Evolutionary conservation across 2,329 filamentous ascomycete species (phyloP), one percentile per base, ranked within the genome.

Genomic region (Paracamarosporium sp.): DNA sequence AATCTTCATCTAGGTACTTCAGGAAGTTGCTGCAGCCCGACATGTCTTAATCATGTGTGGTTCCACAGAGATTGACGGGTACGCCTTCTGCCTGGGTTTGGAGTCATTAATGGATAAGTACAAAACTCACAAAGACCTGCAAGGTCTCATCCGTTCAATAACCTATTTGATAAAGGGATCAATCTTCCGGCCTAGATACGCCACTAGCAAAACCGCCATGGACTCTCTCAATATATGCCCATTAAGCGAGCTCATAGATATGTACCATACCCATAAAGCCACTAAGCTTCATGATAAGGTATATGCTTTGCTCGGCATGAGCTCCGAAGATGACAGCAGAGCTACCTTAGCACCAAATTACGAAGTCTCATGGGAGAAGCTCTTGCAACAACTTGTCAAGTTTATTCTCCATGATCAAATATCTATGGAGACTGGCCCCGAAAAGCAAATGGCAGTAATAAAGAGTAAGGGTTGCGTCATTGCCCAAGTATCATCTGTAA

Each of bases 11-110:
- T 54, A 64, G 62, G 47, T 64, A 40, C 56, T 66, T 41, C 62
- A 64, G 47, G 62, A 66, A 55, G 61, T 64, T 59, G 61, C 61
- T 45, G 61, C 63, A 20, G 63, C 63, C 52, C 61, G 59, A 51
- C 51, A 60, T 40, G 50, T 63, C 40, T 47, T 55, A 31, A 56
- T 63, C 38, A 60, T 50, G 38, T 62, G 57, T 58, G 61, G 59
- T 13, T n/a, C 36, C 30, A 36, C 46, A 28, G 40, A 58, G 38
- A 59, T 62, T 48, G 59, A 66, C 51, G 63, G 63, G 46, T 59
- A 60, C 43, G 55, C 54, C 53, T 66, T 66, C 54, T 66, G 59
- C 33, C 53, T 61, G 50, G 63, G 61, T 44, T 13, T 66, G 24
- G 31, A 63, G 13, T 50, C 41, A 50, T 58, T 64, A 9, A 25